Percentiles rank a stretch among this genome's conserved stretches.
These are phyloP conservation scores for Testicularia cyperi DNA, from an alignment of 1,284 basidiomycete species.

Conservation along the genomic window DNA sequence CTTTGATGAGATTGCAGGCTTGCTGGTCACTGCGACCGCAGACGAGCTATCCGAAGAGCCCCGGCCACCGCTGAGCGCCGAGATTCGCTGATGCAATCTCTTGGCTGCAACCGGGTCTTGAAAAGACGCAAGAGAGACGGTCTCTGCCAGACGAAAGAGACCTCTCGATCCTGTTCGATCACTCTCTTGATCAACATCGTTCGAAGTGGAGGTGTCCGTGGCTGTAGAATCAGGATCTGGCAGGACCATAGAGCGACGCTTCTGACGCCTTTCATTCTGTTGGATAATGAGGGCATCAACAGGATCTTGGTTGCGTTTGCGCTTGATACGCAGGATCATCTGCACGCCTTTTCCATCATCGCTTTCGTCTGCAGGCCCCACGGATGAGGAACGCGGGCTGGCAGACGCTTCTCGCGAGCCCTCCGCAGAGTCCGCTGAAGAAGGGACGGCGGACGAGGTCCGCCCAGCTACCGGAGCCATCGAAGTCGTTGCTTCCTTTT, in stretches of 20 bases:
- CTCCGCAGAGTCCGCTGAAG: neutral
- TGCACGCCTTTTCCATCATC: slow-evolving; percentile 11
- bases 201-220: no score
- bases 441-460: no score
- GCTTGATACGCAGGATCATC: slow-evolving; percentile 53
- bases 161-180: slow-evolving; percentile 11
- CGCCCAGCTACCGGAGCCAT: no score
- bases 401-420: slow-evolving; percentile 13
- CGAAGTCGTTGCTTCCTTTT: no score
- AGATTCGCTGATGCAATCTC: slow-evolving; percentile 32
- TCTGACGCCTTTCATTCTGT: slow-evolving; percentile 21
- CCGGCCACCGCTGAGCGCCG: slow-evolving; percentile 18
- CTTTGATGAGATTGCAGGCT: slow-evolving; percentile 17
- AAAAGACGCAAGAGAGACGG: slow-evolving; percentile 40
- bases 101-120: slow-evolving; percentile 30
- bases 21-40: no score
- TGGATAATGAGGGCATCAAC: slow-evolving; percentile 51
- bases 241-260: slow-evolving; percentile 20
- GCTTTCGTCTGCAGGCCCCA: slow-evolving; percentile 5
- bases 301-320: slow-evolving; percentile 50
- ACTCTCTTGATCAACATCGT: no score
- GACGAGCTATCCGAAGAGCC: slow-evolving; percentile 3
- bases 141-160: slow-evolving; percentile 53
- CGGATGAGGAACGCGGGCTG: slow-evolving; percentile 14
- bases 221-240: neutral